Evolutionary conservation across 2,329 filamentous ascomycete species (phyloP).

Genomic region (Scytalidium lignicola): DNA sequence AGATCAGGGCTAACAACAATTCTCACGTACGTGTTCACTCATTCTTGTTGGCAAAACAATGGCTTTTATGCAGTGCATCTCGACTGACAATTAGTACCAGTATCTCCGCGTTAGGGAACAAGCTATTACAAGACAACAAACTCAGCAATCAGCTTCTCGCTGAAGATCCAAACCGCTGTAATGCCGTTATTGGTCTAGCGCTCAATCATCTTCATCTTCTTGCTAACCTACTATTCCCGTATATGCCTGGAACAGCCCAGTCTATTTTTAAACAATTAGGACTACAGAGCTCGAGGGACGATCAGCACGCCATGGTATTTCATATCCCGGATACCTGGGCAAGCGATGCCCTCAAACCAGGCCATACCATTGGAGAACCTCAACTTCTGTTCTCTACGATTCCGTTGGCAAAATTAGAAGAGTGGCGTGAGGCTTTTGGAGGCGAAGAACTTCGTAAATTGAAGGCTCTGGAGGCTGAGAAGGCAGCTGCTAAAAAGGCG

Average conservation of each 20-base stretch:
- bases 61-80: too few species aligned
- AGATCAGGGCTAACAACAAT: slow-evolving; percentile 60
- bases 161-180: slow-evolving; percentile 30
- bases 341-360: slow-evolving; percentile 53
- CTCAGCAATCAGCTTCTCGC: slow-evolving; percentile 36
- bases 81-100: too few species aligned
- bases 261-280: slow-evolving; percentile 64
- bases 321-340: slow-evolving; percentile 61
- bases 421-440: slow-evolving; percentile 71
- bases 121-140: slow-evolving; percentile 44
- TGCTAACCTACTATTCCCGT: slow-evolving; percentile 73
- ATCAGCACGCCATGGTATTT: too few species aligned
- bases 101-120: slow-evolving; percentile 59
- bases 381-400: slow-evolving; percentile 72
- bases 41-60: too few species aligned
- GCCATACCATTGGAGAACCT: slow-evolving; percentile 72
- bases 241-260: slow-evolving; percentile 74
- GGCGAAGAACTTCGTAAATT: slow-evolving; percentile 57
- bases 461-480: slow-evolving; percentile 57
- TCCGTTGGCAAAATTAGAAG: slow-evolving; percentile 69
- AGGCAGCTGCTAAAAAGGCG: slow-evolving; percentile 8
- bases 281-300: too few species aligned
- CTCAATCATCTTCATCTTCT: slow-evolving; percentile 81
- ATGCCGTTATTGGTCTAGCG: slow-evolving; percentile 61
- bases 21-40: slow-evolving; percentile 38